Conservation (phyloP, 306 rosid genomes). For the Dryas drummondii region DNA sequence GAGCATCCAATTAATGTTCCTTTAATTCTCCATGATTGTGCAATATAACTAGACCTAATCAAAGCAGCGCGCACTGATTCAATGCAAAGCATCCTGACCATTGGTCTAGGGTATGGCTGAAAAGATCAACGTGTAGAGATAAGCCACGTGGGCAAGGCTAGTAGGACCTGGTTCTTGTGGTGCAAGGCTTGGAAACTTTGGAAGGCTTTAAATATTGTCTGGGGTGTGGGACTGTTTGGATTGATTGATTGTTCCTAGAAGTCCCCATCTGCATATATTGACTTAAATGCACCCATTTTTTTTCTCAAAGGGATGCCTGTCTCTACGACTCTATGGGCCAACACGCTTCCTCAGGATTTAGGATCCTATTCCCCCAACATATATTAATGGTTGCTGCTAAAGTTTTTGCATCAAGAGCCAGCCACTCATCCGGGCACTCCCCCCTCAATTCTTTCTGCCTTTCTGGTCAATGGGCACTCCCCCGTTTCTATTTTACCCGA, state of each 20-base stretch:
- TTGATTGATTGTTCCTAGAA: slow-evolving; percentile 73
- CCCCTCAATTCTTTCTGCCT: too few relatives aligned
- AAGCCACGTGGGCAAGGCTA: slow-evolving; percentile 8
- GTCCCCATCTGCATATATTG: slow-evolving; percentile 41
- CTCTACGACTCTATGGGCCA: slow-evolving; percentile 29
- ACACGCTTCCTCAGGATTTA: slow-evolving; percentile 50
- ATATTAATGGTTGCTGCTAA: slow-evolving; percentile 16
- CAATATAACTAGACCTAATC: slow-evolving; percentile 8
- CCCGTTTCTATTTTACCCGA: too few relatives aligned
- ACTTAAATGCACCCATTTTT: slow-evolving; percentile 48
- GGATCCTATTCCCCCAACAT: slow-evolving; percentile 33
- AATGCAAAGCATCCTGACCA: neutral
- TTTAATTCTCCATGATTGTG: slow-evolving; percentile 1
- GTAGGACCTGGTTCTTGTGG: slow-evolving; percentile 11
- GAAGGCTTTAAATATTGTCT: slow-evolving; percentile 35
- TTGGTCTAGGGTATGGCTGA: neutral
- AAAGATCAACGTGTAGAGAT: neutral
- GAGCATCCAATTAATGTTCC: neutral
- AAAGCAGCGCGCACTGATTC: neutral
- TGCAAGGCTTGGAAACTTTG: neutral
- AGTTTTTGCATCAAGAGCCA: neutral
- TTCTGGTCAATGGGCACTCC: neutral
- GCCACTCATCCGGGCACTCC: neutral
- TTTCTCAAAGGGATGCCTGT: slow-evolving; percentile 45
- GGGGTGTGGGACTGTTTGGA: slow-evolving; percentile 29